Conservation (phyloP, 2,329 filamentous ascomycete species). For the Alternaria triticimaculans region DNA sequence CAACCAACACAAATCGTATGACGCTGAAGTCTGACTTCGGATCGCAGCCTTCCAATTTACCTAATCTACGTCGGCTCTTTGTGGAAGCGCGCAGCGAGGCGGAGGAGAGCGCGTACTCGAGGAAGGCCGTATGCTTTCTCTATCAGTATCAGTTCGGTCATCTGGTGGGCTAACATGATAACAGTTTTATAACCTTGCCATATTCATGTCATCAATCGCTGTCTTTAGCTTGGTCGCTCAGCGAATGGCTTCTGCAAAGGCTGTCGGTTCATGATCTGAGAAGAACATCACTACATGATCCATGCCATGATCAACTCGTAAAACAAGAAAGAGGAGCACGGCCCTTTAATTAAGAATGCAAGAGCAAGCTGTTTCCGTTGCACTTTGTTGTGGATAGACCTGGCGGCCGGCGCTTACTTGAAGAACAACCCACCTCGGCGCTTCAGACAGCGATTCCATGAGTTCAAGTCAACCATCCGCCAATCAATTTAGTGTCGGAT, state of each 20-base stretch:
- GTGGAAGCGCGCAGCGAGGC: slow-evolving; percentile 91
- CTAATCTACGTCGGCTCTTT: slow-evolving; percentile 94
- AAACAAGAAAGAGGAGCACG: neutral
- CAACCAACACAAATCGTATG: neutral
- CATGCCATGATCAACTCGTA: neutral
- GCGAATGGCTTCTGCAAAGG: slow-evolving; percentile 64
- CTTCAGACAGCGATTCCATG: neutral
- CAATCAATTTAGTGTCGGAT: neutral
- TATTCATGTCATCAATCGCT: slow-evolving; percentile 96
- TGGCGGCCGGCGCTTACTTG: neutral
- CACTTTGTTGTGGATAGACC: neutral
- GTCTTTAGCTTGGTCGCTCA: slow-evolving; percentile 94
- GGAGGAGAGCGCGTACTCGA: slow-evolving; percentile 92
- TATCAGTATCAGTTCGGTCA: neutral
- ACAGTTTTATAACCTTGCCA: slow-evolving; percentile 95
- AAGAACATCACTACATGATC: neutral
- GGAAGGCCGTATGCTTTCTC: slow-evolving; percentile 76
- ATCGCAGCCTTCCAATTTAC: slow-evolving; percentile 72
- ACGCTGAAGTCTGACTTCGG: neutral
- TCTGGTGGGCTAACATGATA: neutral
- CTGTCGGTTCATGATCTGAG: slow-evolving; percentile 5
- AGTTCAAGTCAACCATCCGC: neutral
- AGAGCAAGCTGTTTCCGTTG: neutral
- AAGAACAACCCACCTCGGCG: neutral
- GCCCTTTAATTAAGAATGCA: neutral